Evolutionary conservation across 805 yeast species (phyloP).

Genomic region (Sungouiella blattae): DNA sequence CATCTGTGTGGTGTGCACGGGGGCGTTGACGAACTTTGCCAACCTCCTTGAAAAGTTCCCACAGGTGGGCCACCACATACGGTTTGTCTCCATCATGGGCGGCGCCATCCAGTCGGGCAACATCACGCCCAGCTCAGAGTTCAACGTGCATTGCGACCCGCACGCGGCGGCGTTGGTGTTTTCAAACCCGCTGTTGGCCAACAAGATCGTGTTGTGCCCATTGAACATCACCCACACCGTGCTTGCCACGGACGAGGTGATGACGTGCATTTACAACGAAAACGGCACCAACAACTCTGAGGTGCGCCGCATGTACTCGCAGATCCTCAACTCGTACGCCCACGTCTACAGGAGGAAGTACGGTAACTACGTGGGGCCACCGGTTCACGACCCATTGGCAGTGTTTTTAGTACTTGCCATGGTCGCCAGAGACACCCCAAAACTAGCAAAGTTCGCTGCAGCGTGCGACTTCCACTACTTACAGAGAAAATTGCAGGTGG

Average conservation of each 20-base stretch:
- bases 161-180: slow-evolving; percentile 64
- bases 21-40: slow-evolving; percentile 73
- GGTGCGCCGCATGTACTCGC: slow-evolving; percentile 8
- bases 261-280: slow-evolving; percentile 18
- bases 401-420: slow-evolving; percentile 12
- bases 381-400: slow-evolving; percentile 18
- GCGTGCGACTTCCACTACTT: slow-evolving; percentile 23
- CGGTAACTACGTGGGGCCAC: slow-evolving; percentile 11
- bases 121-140: slow-evolving; percentile 58
- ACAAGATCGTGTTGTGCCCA: slow-evolving; percentile 56
- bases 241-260: slow-evolving; percentile 36
- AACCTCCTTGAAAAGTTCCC: slow-evolving; percentile 54
- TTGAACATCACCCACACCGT: slow-evolving; percentile 70
- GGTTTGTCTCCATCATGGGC: slow-evolving; percentile 70
- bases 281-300: slow-evolving; percentile 4
- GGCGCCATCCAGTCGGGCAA: slow-evolving; percentile 58
- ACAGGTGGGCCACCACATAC: slow-evolving; percentile 45
- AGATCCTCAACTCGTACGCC: slow-evolving; percentile 10
- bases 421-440: slow-evolving; percentile 9
- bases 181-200: slow-evolving; percentile 40
- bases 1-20: slow-evolving; percentile 67
- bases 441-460: slow-evolving; percentile 8
- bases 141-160: slow-evolving; percentile 74
- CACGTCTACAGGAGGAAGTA: slow-evolving; percentile 9
- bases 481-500: slow-evolving; percentile 23